Base-by-base conservation (phyloP, 108 stramenopile genomes). In the Discostella pseudostelligera region DNA sequence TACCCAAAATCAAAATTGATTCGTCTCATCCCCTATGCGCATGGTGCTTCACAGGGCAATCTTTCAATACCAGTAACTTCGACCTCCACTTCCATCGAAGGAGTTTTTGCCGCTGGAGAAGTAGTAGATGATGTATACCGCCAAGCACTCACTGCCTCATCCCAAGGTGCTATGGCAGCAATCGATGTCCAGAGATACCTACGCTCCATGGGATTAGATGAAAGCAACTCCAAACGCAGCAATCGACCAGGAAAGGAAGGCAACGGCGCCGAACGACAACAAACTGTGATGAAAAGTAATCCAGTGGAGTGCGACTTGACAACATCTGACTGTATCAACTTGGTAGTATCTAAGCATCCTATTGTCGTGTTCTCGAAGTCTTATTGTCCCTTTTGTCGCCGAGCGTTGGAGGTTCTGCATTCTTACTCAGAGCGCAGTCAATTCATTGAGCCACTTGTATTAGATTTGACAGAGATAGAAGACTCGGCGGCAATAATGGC, bases 291-390 rank as follows among this genome's bases (percentile, higher is more conserved):
- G 1, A 8, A 21, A 55, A 35, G 16, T 1, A 26, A 51, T 26
- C 25, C 24, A 24, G 10, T 37, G 5, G 51, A 62, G 37, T 86
- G 85, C 36, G 83, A 89, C 47, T 44, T 89, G 48, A 63, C 69
- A 5, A 28, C 44, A n/a, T 70, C 59, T 46, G 68, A 50, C 1
- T 88, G 84, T 61, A 76, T 93, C 39, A 19, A 47, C 42, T 28
- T 57, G 19, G 61, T 87, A 20, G 74, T 94, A 7, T 62, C 82
- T 0, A 70, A 71, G 22, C 72, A 90, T 74, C 81, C 82, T 8
- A 79, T 90, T 9, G 81, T 91, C 10, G 72, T 95, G 49, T 95
- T 95, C 61, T 84, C 84, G 9, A 84, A 89, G 69, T 81, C 87
- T 2, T 90, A 71, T 39, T 92, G 94, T 59, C 83, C 83, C 12